Evolutionary conservation across 2,329 filamentous ascomycete species (phyloP).

Genomic region (Ophiostoma pallidulum): DNA sequence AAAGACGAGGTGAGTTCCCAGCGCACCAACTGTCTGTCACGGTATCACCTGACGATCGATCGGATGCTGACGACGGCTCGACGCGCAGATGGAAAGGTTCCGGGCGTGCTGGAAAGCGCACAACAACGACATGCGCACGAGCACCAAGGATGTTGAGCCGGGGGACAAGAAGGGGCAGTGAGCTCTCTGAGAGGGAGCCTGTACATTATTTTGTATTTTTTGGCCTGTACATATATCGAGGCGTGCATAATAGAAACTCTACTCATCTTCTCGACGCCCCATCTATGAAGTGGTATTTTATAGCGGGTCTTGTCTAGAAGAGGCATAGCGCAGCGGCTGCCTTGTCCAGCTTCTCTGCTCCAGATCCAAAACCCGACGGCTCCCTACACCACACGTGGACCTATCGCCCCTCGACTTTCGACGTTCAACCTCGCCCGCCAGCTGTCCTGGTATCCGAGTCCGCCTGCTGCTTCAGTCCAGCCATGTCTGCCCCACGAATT

Average conservation of each 20-base stretch:
- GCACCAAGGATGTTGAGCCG: slow-evolving; percentile 53
- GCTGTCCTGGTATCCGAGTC: too few relatives aligned
- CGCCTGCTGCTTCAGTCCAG: too few relatives aligned
- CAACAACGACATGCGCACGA: slow-evolving; percentile 76
- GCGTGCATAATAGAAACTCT: background rate
- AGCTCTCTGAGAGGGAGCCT: background rate
- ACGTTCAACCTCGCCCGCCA: too few relatives aligned
- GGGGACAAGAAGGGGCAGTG: slow-evolving; percentile 1
- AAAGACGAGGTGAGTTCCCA: slow-evolving; percentile 66
- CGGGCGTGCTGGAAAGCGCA: slow-evolving; percentile 85
- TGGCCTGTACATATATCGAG: background rate
- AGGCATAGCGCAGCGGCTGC: too few relatives aligned
- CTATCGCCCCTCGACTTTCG: too few relatives aligned
- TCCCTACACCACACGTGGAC: too few relatives aligned
- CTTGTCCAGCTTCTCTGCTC: too few relatives aligned
- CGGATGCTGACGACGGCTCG: too few relatives aligned
- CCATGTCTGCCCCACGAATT: slow-evolving; percentile 8
- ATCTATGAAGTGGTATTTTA: too few relatives aligned
- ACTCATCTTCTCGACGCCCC: background rate
- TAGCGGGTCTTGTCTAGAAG: too few relatives aligned
- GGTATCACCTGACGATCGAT: background rate
- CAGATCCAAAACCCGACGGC: too few relatives aligned
- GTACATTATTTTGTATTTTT: slow-evolving; percentile 1
- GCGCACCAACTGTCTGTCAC: too few relatives aligned
- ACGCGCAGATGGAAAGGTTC: slow-evolving; percentile 86